These are phyloP conservation scores for Mycena indigotica DNA, from an alignment of 768 basidiomycete species.

Conservation along the genomic window DNA sequence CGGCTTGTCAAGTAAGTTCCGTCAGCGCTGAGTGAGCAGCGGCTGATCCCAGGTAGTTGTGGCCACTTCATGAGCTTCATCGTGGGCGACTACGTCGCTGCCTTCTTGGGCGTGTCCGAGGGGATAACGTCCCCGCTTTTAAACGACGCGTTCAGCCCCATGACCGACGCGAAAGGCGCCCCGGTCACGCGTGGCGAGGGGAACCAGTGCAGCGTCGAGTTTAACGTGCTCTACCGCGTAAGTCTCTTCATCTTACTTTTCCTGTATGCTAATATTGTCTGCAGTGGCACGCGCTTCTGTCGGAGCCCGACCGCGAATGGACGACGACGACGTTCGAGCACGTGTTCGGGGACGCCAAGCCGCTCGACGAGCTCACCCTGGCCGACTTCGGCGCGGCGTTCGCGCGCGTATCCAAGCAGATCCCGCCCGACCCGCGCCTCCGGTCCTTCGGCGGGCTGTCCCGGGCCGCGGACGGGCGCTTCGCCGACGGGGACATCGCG, in stretches of 20 bases:
- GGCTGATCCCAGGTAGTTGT: slow-evolving; percentile 32
- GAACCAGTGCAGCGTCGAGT: slow-evolving; percentile 70
- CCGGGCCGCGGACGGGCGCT: slow-evolving; percentile 50
- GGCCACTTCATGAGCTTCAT: slow-evolving; percentile 58
- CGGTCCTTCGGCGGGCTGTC: slow-evolving; percentile 52
- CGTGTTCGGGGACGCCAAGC: slow-evolving; percentile 37
- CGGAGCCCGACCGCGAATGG: slow-evolving; percentile 53
- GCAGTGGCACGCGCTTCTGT: slow-evolving; percentile 61
- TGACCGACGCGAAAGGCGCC: slow-evolving; percentile 32
- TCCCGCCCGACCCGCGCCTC: slow-evolving; percentile 30
- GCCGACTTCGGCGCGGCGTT: slow-evolving; percentile 28
- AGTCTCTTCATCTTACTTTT: slow-evolving; percentile 4
- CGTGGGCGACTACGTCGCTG: slow-evolving; percentile 59
- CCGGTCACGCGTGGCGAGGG: slow-evolving; percentile 55
- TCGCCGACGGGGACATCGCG: slow-evolving; percentile 56
- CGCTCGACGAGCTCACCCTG: slow-evolving; percentile 35
- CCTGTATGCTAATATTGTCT: background rate
- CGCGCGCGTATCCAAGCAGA: slow-evolving; percentile 17
- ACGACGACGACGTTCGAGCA: slow-evolving; percentile 47
- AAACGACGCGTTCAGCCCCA: slow-evolving; percentile 48
- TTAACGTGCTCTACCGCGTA: slow-evolving; percentile 53
- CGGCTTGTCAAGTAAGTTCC: slow-evolving; percentile 48
- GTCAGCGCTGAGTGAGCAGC: background rate
- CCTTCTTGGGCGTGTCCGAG: slow-evolving; percentile 45
- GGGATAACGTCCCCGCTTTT: background rate